phyloP scores from a whole-genome alignment of 1,284 basidiomycete species.

The Ustilago shanxiensis region DNA sequence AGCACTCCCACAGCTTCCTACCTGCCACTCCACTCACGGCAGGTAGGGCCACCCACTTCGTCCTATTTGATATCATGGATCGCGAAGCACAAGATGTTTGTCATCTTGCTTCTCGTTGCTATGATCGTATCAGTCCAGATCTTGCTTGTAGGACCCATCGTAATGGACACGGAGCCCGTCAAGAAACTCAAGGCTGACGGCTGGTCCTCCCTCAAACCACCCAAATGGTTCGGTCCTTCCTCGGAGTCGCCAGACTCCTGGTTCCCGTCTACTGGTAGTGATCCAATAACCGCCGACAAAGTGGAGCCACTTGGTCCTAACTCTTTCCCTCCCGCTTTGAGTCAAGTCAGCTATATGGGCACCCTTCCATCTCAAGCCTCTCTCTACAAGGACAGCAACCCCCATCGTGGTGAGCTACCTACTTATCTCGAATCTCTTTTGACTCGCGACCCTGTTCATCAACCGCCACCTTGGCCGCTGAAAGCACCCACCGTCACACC shows the following conservation, averaged over 20 bases:
- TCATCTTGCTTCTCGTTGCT: slow-evolving; percentile 42
- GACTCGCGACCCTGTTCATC: slow-evolving; percentile 40
- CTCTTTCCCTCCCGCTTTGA: slow-evolving; percentile 36
- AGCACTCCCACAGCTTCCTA: slow-evolving; percentile 36
- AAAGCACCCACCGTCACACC: slow-evolving; percentile 43
- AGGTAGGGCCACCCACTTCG: slow-evolving; percentile 24
- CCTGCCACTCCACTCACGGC: slow-evolving; percentile 43
- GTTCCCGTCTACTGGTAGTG: slow-evolving; percentile 16
- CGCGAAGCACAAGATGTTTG: slow-evolving; percentile 49
- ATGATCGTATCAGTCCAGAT: slow-evolving; percentile 41
- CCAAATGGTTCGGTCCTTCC: slow-evolving; percentile 24
- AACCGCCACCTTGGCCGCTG: slow-evolving; percentile 44
- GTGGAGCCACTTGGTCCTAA: slow-evolving; percentile 19
- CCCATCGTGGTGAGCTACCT: slow-evolving; percentile 58
- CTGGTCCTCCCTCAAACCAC: slow-evolving; percentile 26
- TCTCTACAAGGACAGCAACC: slow-evolving; percentile 50
- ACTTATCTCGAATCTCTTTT: slow-evolving; percentile 38
- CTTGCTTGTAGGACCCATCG: slow-evolving; percentile 33
- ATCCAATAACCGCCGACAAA: background rate
- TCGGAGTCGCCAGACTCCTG: slow-evolving; percentile 32
- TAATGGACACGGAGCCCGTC: slow-evolving; percentile 43
- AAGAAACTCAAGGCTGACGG: slow-evolving; percentile 40
- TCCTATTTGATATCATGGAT: slow-evolving; percentile 47
- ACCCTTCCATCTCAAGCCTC: slow-evolving; percentile 17
- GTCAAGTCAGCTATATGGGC: slow-evolving; percentile 15